Evolutionary conservation across 495 filamentous ascomycete species (phyloP), one percentile per base, ranked within the genome.

Genomic region (Penicillium fimorum): DNA sequence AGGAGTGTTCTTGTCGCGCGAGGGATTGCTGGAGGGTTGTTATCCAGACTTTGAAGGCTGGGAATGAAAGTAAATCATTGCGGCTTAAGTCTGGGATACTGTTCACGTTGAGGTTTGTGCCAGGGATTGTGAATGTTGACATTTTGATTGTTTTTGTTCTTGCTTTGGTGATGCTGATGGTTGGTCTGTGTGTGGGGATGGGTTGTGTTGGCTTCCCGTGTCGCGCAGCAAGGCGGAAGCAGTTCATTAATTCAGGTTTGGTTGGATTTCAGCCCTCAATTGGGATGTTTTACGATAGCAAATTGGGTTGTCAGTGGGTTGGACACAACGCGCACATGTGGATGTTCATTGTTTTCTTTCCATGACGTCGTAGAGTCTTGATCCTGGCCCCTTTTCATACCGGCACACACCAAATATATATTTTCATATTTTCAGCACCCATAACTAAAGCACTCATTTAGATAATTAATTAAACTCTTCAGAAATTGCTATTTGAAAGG

Each of bases 41-140:
- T 30, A 92, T 72, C 92, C 92, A 96, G 42, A 76, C 76, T 27
- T 79, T 82, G 70, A 92, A 93, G 0, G 89, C 87, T 15, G 81
- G 79, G 68, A 92, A 92, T 12, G 70, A 74, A 17, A 87, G 76
- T n/a, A 93, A 76, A 47, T 86, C 80, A 11, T 86, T 77, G 58
- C 83, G 70, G 4, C 79, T 69, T 17, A 96, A 76, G 40, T 83
- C 79, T 2, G 79, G 63, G 13, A 82, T 79, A 4, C 88, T 78
- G 18, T 77, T 80, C 55, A 90, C 75, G 7, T 76, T 73, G 40
- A 87, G 58, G 3, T 53, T 25, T 18, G 53, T 35, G 11, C 35
- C 52, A 4, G 61, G 58, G 6, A 64, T 18, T 15, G 60, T 69
- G 45, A 66, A 66, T 20, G 60, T 62, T 17, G 62, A 56, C 54